Conservation (phyloP, 148 eudicot species). For the Pharnaceum exiguum region DNA sequence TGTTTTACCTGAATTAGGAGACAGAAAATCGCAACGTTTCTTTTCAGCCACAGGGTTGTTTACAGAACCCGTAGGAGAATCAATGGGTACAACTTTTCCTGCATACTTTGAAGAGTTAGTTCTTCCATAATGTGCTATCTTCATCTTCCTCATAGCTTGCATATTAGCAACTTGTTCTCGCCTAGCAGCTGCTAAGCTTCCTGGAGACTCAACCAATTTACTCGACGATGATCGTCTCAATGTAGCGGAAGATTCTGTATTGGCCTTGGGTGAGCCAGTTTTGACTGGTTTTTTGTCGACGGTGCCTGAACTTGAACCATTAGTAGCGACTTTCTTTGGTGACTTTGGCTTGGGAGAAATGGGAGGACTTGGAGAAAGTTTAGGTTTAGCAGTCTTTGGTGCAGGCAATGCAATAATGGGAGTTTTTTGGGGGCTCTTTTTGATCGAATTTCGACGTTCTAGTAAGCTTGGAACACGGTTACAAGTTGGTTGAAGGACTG, state of each 20-base stretch:
- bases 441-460: conserved; percentile 35
- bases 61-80: not conserved
- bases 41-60: conserved; percentile 14
- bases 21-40: conserved; percentile 55
- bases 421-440: too few relatives aligned
- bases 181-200: conserved; percentile 60
- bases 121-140: conserved; percentile 68
- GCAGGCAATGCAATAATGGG: conserved; percentile 4
- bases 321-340: conserved; percentile 10
- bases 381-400: conserved; percentile 8
- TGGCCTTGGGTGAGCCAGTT: too few relatives aligned
- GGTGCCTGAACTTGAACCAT: too few relatives aligned
- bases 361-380: conserved; percentile 25
- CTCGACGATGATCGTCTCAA: too few relatives aligned
- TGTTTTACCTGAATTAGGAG: conserved; percentile 68
- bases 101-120: conserved; percentile 30
- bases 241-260: too few relatives aligned
- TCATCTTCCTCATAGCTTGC: conserved; percentile 62
- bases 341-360: conserved; percentile 41
- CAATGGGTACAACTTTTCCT: conserved; percentile 21
- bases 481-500: conserved; percentile 49
- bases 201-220: conserved; percentile 47
- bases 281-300: too few relatives aligned
- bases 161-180: conserved; percentile 49
- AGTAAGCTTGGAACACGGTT: conserved; percentile 26